Conservation (phyloP, 228 moss, liverwort and hornwort genomes). For the Sphagnum fallax region DNA sequence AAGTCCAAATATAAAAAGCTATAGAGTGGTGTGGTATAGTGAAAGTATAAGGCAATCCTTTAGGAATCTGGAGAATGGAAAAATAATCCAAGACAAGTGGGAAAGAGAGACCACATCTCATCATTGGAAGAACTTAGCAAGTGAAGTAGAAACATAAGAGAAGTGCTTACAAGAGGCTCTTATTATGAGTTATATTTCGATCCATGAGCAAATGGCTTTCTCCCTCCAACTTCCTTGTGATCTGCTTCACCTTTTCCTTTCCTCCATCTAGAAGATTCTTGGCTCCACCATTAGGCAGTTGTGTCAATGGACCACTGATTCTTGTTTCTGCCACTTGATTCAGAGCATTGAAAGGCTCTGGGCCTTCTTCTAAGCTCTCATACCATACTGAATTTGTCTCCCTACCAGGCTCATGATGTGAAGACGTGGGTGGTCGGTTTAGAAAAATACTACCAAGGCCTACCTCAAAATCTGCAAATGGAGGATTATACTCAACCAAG, state of each 20-base stretch:
- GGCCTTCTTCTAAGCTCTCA: conserved; percentile 16
- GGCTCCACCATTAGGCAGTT: conserved; percentile 50
- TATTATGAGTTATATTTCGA: conserved; percentile 56
- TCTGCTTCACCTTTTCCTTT: conserved; percentile 80
- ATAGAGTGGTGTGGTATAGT: too few relatives aligned
- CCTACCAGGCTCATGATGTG: conserved; percentile 25
- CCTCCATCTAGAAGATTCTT: conserved; percentile 51
- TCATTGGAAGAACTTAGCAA: too few relatives aligned
- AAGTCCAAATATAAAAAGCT: background rate
- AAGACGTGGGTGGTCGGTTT: conserved; percentile 30
- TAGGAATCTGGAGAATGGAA: too few relatives aligned
- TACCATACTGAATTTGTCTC: conserved; percentile 19
- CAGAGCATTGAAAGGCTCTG: conserved; percentile 15
- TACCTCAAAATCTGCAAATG: conserved; percentile 69
- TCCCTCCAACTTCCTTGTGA: conserved; percentile 50
- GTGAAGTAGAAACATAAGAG: too few relatives aligned
- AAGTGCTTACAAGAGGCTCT: conserved; percentile 66
- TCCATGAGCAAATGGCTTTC: conserved; percentile 40
- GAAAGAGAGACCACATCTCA: too few relatives aligned
- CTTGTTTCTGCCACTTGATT: conserved; percentile 32
- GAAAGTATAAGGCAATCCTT: too few relatives aligned
- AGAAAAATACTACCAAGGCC: conserved; percentile 72
- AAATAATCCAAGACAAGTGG: too few relatives aligned
- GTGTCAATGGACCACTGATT: conserved; percentile 33
- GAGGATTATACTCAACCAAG: conserved; percentile 67